Evolutionary conservation across 208 protist species (phyloP), one percentile per base, ranked within the genome.

Genomic region (Wallacemonas sp.): DNA sequence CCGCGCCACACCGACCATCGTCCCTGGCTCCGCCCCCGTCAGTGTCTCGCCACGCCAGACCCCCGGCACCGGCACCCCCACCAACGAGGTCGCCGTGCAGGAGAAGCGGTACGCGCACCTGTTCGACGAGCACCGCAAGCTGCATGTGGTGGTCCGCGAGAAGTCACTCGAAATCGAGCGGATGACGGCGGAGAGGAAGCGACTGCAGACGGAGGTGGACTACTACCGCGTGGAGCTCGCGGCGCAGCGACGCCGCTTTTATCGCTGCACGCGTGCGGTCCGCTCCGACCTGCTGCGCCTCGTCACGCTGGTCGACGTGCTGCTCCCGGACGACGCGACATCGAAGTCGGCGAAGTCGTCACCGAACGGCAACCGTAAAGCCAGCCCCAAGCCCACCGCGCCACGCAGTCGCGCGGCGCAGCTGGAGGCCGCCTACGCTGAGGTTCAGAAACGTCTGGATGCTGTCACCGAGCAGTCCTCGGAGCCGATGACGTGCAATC

Each of bases 71-170:
- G n/a, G n/a, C n/a, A 55, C 64, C 4, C 16, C 66, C 45, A 28
- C 36, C 33, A 26, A 28, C 39, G 32, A 33, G 25, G 36, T 33
- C 38, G 14, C 7, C 3, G 31, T 31, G 29, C 39, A 16, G 16
- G 72, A 82, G 65, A 73, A 57, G 28, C 76, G 76, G 2, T 82
- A 82, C 36, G 54, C 61, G 31, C 64, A 82, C 55, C 67, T 82
- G n/a, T 75, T 72, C 65, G 72, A 77, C 38, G 76, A 82, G 62
- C 75, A 71, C 59, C 65, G 54, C 8, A 82, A 82, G 55, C 5
- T 66, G 38, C 70, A 66, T 31, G 45, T 63, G 10, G 39, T 74
- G 49, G 70, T 72, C 28, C 29, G 57, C 29, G 70, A 75, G 57
- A 67, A 77, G 20, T 11, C 41, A 12, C 65, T 71, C 55, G 72